Evolutionary conservation across 2,329 filamentous ascomycete species (phyloP).

Genomic region (Hirsutella rhossiliensis): DNA sequence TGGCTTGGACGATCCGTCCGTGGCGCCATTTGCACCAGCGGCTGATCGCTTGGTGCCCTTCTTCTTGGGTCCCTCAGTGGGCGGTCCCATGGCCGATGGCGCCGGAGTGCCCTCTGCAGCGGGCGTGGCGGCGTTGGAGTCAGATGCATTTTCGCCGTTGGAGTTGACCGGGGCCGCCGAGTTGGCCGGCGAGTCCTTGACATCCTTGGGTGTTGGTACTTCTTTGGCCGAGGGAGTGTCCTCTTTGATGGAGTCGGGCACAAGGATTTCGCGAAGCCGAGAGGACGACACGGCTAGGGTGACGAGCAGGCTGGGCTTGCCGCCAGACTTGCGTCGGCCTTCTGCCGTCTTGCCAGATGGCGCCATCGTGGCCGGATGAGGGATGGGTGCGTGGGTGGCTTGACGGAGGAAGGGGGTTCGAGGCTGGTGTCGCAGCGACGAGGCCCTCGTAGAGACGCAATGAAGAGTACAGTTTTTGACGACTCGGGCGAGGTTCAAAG

Average conservation of each 20-base stretch:
- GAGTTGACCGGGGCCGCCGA: conserved; percentile 24
- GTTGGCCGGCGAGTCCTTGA: conserved; percentile 31
- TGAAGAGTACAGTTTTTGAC: neutral
- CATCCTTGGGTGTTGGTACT: conserved; percentile 20
- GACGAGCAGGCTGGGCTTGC: conserved; percentile 28
- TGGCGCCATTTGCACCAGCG: conserved; percentile 34
- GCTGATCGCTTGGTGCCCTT: conserved; percentile 60
- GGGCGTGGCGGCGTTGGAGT: conserved; percentile 49
- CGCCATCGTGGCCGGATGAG: conserved; percentile 15
- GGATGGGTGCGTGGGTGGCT: too few relatives aligned
- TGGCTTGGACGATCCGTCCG: conserved; percentile 54
- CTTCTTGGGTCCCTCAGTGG: conserved; percentile 54
- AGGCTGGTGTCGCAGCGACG: conserved; percentile 3
- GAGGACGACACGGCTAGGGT: conserved; percentile 40
- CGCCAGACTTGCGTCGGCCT: conserved; percentile 24
- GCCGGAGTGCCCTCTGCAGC: conserved; percentile 42
- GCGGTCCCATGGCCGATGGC: conserved; percentile 46
- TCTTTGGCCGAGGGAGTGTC: conserved; percentile 26
- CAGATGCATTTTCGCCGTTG: conserved; percentile 43
- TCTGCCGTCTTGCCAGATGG: conserved; percentile 20
- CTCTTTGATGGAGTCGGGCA: conserved; percentile 29
- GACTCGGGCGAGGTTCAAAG: too few relatives aligned
- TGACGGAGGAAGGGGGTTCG: neutral
- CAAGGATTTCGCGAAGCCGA: conserved; percentile 37
- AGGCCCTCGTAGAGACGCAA: neutral